phyloP scores from a whole-genome alignment of 257 asterid species.

The Solanum piurae region DNA sequence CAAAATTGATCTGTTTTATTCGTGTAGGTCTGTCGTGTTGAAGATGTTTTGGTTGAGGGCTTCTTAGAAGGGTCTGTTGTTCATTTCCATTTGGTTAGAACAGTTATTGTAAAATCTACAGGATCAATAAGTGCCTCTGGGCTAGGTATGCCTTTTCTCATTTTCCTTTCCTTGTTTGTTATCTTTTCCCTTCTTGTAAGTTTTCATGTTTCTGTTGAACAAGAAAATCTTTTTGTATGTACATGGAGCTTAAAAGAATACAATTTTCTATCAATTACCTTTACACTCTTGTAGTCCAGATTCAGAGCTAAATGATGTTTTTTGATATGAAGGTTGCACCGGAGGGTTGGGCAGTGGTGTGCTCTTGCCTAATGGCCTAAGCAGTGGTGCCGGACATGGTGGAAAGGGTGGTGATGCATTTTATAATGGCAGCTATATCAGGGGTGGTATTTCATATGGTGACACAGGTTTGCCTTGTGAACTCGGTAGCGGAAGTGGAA shows the following conservation, averaged over 20 bases:
- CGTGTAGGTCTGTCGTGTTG: conserved; percentile 85
- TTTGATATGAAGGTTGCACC: conserved; percentile 54
- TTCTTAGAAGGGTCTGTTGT: conserved; percentile 65
- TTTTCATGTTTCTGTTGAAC: background rate
- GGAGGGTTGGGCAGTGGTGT: conserved; percentile 78
- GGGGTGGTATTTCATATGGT: conserved; percentile 70
- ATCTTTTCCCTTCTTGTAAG: background rate
- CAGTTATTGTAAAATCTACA: conserved; percentile 45
- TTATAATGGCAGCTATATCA: conserved; percentile 46
- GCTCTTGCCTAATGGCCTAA: conserved; percentile 53
- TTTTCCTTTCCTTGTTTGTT: background rate
- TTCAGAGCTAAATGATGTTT: background rate
- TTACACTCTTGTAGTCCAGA: background rate
- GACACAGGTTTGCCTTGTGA: conserved; percentile 76
- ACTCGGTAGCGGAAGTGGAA: conserved; percentile 96
- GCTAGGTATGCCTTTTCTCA: conserved; percentile 38
- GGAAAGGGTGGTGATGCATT: conserved; percentile 90
- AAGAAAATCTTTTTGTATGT: background rate
- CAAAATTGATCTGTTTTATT: conserved; percentile 4
- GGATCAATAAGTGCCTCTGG: conserved; percentile 83
- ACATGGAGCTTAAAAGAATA: background rate
- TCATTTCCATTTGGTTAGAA: conserved; percentile 80
- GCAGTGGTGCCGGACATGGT: conserved; percentile 96
- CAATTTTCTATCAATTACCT: background rate
- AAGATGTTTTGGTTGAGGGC: conserved; percentile 64